A percentile compares a stretch with the other conserved stretches of the same genome.
Evolutionary conservation across 1,139 yeast species (phyloP).

Genomic region (Cylindricascospora bacillispora): DNA sequence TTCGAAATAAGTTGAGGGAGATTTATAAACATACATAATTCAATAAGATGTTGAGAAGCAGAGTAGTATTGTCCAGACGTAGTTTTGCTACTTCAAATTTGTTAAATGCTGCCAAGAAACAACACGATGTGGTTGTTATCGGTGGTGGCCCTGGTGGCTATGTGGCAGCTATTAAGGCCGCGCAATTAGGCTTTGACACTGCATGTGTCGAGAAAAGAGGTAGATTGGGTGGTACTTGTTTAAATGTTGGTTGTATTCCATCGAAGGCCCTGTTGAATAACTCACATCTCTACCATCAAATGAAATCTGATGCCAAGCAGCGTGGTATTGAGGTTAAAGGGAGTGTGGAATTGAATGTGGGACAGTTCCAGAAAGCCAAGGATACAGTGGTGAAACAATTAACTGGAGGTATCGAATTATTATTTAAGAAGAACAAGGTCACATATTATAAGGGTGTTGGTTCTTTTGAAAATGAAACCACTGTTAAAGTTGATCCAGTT

Average conservation of each 20-base stretch:
- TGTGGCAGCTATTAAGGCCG: constrained; percentile 97
- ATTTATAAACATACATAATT: no score
- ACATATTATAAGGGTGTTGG: constrained; percentile 91
- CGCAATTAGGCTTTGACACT: constrained; percentile 86
- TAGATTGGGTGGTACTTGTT: constrained; percentile 91
- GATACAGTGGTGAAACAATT: constrained; percentile 78
- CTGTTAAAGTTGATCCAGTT: constrained; percentile 67
- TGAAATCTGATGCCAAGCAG: constrained; percentile 66
- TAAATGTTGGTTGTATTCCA: constrained; percentile 97
- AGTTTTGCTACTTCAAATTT: constrained; percentile 2
- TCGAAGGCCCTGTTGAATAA: constrained; percentile 92
- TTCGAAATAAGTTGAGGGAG: no score
- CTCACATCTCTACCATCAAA: constrained; percentile 84
- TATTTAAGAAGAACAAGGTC: constrained; percentile 92
- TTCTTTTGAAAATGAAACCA: constrained; percentile 71
- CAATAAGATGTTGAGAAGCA: no score
- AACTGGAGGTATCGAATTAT: constrained; percentile 87
- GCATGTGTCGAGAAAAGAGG: constrained; percentile 98
- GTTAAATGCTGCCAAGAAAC: constrained; percentile 24
- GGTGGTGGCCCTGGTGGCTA: constrained; percentile 99
- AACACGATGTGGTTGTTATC: constrained; percentile 85
- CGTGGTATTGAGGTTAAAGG: constrained; percentile 84
- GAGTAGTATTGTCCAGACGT: no score
- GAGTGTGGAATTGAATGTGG: constrained; percentile 63
- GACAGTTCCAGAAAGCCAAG: constrained; percentile 80